Evolutionary conservation across 345 rosid genomes (phyloP), one percentile per base, ranked within the genome.

Genomic region (Hibiscus tridactylites): DNA sequence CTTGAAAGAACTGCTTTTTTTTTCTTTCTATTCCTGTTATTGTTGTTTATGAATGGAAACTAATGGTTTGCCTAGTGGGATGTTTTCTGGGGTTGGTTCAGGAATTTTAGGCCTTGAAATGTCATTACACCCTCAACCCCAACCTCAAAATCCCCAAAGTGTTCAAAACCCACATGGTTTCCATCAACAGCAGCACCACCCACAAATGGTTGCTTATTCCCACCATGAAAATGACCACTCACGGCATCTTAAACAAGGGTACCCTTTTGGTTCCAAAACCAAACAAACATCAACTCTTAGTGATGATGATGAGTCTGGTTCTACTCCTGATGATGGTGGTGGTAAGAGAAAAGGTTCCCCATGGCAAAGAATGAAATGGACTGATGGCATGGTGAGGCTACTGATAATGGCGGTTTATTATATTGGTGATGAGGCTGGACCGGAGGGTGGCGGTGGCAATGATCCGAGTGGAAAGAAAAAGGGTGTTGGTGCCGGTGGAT

Each of bases 341-440:
- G 86, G 82, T 9, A 87, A 83, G 76, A 86, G 84, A 31, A 89
- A 85, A 69, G 6, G 79, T 1, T 91, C 97, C 33, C 97, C 83
- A 1, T 95, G 99, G 99, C 98, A 95, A 64, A 85, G 99, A 66
- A 95, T 95, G 98, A 95, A 95, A 77, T 95, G 99, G 98, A 95
- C 97, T 26, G 98, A 92, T 63, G 73, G 72, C 56, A 95, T 95
- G 99, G 99, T 95, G 31, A 85, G 80, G 78, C 80, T 95, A 16
- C 79, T 95, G 33, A 86, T 95, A 58, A 86, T 88, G 94, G 98
- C 97, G 0, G 99, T 95, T 0, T 90, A 81, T 76, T 95, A 92
- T 74, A 92, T 95, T 59, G 99, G 99, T 5, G 99, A 90, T 76
- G 98, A 92, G 71, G 88, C 73, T 65, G 96, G 92, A 1, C 44